Evolutionary conservation across 352 stramenopile genomes (phyloP).

Genomic region (Phytophthora pseudosyringae): DNA sequence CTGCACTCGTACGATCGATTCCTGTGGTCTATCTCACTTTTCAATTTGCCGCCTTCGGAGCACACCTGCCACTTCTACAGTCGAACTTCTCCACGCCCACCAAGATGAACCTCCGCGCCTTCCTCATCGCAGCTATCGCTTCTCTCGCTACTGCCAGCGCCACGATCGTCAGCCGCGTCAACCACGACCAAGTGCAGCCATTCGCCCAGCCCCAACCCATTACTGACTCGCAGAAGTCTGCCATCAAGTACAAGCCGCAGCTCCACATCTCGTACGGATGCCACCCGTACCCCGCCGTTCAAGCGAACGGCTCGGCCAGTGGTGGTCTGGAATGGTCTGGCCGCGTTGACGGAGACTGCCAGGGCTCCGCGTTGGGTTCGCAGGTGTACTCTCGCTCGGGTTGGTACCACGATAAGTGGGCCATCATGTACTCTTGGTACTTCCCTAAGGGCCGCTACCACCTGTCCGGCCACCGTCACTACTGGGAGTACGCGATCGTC

Average conservation of each 20-base stretch:
- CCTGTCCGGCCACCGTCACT: slow-evolving; percentile 40
- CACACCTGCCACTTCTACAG: background rate
- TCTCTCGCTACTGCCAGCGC: background rate
- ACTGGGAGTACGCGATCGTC: slow-evolving; percentile 51
- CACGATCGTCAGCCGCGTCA: slow-evolving; percentile 7
- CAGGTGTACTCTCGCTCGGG: slow-evolving; percentile 34
- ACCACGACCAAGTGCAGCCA: slow-evolving; percentile 16
- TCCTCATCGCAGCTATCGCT: slow-evolving; percentile 8
- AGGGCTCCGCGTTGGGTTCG: slow-evolving; percentile 20
- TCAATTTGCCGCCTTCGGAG: slow-evolving; percentile 2
- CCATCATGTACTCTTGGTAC: slow-evolving; percentile 40
- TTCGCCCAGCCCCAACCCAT: slow-evolving; percentile 4
- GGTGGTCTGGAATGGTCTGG: slow-evolving; percentile 33
- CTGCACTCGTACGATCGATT: slow-evolving; percentile 4
- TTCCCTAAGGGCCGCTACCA: slow-evolving; percentile 47
- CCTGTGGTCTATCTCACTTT: slow-evolving; percentile 9
- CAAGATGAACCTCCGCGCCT: slow-evolving; percentile 19
- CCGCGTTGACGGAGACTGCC: slow-evolving; percentile 29
- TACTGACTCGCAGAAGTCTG: slow-evolving; percentile 16
- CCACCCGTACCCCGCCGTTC: slow-evolving; percentile 17
- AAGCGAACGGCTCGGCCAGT: slow-evolving; percentile 8
- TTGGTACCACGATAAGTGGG: slow-evolving; percentile 35
- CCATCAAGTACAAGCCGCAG: slow-evolving; percentile 19
- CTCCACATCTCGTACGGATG: slow-evolving; percentile 15
- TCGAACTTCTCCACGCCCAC: slow-evolving; percentile 1